Evolutionary conservation across 2,329 filamentous ascomycete genomes (phyloP).

Genomic region (Aspergillus sp.): DNA sequence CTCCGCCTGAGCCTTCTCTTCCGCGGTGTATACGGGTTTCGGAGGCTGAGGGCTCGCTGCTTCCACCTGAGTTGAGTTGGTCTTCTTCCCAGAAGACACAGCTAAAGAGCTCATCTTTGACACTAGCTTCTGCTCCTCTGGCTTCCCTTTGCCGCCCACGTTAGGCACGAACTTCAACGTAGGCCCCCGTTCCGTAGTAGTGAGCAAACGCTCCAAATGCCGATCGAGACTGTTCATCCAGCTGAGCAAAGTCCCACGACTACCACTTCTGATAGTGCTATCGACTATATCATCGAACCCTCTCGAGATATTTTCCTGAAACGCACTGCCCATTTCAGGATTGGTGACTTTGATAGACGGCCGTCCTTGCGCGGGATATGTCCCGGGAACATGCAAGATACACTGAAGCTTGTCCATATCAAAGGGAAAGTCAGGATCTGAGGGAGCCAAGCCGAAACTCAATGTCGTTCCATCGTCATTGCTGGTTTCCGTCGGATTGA

Average conservation of each 20-base stretch:
- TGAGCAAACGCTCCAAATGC: constrained; percentile 69
- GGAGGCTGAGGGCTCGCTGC: constrained; percentile 21
- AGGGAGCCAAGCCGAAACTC: constrained; percentile 67
- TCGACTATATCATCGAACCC: constrained; percentile 69
- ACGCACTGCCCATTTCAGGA: constrained; percentile 69
- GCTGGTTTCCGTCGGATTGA: constrained; percentile 51
- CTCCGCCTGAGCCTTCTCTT: constrained; percentile 64
- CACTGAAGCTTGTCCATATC: constrained; percentile 70
- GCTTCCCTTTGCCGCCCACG: constrained; percentile 44
- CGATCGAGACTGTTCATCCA: constrained; percentile 71
- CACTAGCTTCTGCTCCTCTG: constrained; percentile 11
- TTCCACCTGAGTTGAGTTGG: not conserved
- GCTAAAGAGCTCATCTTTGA: constrained; percentile 10
- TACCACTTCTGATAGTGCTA: constrained; percentile 49
- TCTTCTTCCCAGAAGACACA: not conserved
- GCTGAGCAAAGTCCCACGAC: constrained; percentile 59
- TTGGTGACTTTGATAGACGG: constrained; percentile 67
- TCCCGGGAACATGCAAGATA: constrained; percentile 63
- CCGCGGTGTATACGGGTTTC: constrained; percentile 56
- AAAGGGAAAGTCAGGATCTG: constrained; percentile 82
- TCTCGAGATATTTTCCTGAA: constrained; percentile 73
- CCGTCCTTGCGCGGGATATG: constrained; percentile 58
- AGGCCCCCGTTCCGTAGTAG: constrained; percentile 68
- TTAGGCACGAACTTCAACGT: constrained; percentile 71
- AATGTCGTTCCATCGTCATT: constrained; percentile 58